Conservation (phyloP, 345 rosid species). For the Reutealis trisperma region DNA sequence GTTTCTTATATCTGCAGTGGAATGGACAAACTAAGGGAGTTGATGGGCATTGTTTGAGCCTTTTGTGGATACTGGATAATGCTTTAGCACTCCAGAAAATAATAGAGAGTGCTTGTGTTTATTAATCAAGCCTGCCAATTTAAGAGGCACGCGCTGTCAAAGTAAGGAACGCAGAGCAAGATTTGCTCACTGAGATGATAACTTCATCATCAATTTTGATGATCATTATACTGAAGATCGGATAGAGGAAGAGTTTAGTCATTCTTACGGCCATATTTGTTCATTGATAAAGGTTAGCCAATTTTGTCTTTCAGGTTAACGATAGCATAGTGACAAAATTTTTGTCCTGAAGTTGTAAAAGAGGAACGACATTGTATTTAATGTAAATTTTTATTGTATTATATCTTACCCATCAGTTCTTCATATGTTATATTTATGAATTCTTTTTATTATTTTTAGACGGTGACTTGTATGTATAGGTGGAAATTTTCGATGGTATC, state of each 20-base stretch:
- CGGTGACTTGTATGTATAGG: too few species aligned
- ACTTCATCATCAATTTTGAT: not conserved
- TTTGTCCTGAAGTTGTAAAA: not conserved
- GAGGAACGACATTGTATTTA: not conserved
- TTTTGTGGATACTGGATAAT: not conserved
- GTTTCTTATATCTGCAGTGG: slow-evolving; percentile 38
- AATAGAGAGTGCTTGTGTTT: not conserved
- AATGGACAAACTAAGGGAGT: slow-evolving; percentile 41
- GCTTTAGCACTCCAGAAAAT: not conserved
- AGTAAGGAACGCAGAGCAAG: too few species aligned
- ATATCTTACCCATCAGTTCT: not conserved
- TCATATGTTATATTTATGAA: too few species aligned
- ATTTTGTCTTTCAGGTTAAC: not conserved
- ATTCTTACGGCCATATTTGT: not conserved
- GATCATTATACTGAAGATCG: not conserved
- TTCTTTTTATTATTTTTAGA: too few species aligned
- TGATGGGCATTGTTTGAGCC: slow-evolving; percentile 26
- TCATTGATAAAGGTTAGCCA: not conserved
- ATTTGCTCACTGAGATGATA: not conserved
- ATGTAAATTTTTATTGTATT: not conserved
- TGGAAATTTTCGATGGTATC: too few species aligned
- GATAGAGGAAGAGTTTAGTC: not conserved
- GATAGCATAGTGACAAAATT: not conserved
- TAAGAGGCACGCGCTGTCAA: too few species aligned
- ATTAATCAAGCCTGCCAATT: not conserved